Evolutionary conservation across 2,329 filamentous ascomycete species (phyloP).

Genomic region (Thyridium curvatum): DNA sequence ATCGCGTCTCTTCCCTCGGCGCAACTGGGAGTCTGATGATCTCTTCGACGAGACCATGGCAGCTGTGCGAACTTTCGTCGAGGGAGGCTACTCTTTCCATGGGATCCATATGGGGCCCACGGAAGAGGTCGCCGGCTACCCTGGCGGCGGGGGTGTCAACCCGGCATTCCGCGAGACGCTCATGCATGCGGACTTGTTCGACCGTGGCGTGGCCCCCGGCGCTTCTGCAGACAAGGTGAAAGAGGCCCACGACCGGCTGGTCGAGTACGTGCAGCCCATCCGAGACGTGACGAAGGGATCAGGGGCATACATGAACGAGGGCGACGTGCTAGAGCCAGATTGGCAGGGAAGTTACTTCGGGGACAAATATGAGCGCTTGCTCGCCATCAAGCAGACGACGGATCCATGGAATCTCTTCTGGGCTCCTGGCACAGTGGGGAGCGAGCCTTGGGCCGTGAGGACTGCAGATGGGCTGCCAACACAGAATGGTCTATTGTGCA

Average conservation of each 20-base stretch:
- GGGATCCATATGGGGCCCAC: conserved; percentile 23
- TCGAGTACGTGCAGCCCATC: conserved; percentile 9
- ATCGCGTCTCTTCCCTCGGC: conserved; percentile 27
- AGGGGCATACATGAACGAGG: conserved; percentile 32
- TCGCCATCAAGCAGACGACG: conserved; percentile 29
- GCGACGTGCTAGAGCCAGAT: conserved; percentile 26
- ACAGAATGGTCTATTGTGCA: conserved; percentile 8
- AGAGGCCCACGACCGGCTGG: conserved; percentile 7
- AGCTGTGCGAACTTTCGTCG: conserved; percentile 22
- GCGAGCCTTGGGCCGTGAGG: conserved; percentile 8
- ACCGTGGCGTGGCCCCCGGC: background rate
- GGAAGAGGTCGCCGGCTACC: conserved; percentile 11
- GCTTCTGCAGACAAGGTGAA: conserved; percentile 2
- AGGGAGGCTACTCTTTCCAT: conserved; percentile 28
- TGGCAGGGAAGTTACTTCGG: conserved; percentile 28
- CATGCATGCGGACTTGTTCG: conserved; percentile 14
- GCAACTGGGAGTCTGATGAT: conserved; percentile 18
- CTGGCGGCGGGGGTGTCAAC: conserved; percentile 10
- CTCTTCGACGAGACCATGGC: conserved; percentile 17
- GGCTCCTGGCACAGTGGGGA: conserved; percentile 9
- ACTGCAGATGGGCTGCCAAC: conserved; percentile 7
- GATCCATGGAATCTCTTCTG: conserved; percentile 29
- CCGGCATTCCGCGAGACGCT: conserved; percentile 15
- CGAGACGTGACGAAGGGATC: conserved; percentile 19
- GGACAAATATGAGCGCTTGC: conserved; percentile 18